A percentile compares a stretch with the other conserved stretches of the same genome.
phyloP scores from a whole-genome alignment of 1,139 yeast species.

The Pichia sp. region DNA sequence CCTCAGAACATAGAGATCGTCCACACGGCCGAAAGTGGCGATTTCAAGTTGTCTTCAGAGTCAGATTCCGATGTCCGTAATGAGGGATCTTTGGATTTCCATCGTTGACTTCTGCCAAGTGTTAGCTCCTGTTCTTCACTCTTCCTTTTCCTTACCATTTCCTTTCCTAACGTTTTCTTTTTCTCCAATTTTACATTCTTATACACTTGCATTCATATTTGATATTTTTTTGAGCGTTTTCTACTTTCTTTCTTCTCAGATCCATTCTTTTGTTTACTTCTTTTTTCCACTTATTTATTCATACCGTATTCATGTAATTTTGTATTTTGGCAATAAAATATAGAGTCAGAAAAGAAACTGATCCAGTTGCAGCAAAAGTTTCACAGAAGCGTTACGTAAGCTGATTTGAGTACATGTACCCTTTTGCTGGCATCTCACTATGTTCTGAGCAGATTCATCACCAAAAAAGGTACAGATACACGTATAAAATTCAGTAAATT shows the following conservation, averaged over 20 bases:
- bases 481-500: background rate
- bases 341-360: no score
- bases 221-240: background rate
- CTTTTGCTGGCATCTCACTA: background rate
- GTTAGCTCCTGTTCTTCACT: background rate
- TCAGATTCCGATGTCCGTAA: background rate
- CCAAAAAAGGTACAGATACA: background rate
- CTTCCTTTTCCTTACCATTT: background rate
- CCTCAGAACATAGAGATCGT: background rate
- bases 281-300: background rate
- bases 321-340: background rate
- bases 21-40: conserved; percentile 4
- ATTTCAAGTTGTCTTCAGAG: conserved; percentile 9
- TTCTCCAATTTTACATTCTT: no score
- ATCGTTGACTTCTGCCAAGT: no score
- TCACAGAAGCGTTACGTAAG: background rate
- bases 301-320: background rate
- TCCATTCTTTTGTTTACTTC: background rate
- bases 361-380: no score
- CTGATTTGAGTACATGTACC: background rate
- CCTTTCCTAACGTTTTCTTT: no score
- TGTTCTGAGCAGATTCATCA: background rate
- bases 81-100: background rate
- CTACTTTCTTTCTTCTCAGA: background rate
- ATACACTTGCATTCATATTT: background rate